Evolutionary conservation across 2,329 filamentous ascomycete genomes (phyloP), one percentile per base, ranked within the genome.

Genomic region (Metarhizium album): DNA sequence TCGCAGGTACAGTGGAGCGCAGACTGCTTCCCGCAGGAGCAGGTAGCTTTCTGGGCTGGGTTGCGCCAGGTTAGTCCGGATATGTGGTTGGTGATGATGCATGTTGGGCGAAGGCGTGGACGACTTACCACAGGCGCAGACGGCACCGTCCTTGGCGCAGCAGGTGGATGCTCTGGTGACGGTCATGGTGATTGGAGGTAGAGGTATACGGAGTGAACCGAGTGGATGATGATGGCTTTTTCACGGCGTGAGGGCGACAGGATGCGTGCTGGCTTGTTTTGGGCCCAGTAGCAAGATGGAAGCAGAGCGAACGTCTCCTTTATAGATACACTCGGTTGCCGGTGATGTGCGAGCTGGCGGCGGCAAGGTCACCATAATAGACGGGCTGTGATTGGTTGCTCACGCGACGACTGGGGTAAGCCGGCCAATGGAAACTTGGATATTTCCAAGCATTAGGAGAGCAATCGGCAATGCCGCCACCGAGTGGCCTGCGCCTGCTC

Each of bases 11-110:
- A 97, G 67, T 90, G 77, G 46, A 95, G 81, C 47, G 91, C 91
- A 3, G 83, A 80, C 66, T 93, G 79, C 74, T 95, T 83, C 64
- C 91, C 91, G 67, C 91, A 97, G 16, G 88, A 94, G 80, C 90
- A 95, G 53, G 75, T 84, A 8, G 82, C 82, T 68, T 84, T 75
- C 60, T 80, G 68, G 59, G 80, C 81, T 80, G 27, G 11, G 45
- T 40, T 42, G 43, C 24, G 42, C 16, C 33, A 35, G 16, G 23
- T 45, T 48, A 46, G 47, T 18, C 22, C 8, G 23, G 3, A 24
- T 11, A n/a, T n/a, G n/a, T 29, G 46, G n/a, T n/a, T 16, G 13
- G 5, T 8, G 6, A 29, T 29, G 27, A 29, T 8, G 27, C 27
- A 29, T 23, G 8, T 22, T 27, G 14, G n/a, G n/a, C 18, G 22